phyloP scores from a whole-genome alignment of 2,329 filamentous ascomycete species.

The Trichoderma pleuroti region DNA sequence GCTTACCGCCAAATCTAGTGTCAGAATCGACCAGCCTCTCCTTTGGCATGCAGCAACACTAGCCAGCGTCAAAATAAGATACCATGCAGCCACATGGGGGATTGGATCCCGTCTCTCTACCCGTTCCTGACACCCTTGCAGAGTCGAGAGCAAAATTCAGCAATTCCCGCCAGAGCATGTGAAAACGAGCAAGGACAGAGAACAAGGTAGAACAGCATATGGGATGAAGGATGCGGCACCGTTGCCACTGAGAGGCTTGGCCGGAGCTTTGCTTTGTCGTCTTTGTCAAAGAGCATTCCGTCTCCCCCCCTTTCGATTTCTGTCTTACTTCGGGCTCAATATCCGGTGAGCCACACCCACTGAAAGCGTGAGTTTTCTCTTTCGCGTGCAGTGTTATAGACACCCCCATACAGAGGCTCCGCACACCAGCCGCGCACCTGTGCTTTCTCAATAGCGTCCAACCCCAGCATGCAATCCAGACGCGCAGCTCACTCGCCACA shows the following conservation, averaged over 20 bases:
- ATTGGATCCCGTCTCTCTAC: neutral
- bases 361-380: neutral
- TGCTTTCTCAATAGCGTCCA: neutral
- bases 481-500: constrained; percentile 18
- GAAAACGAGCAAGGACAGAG: neutral
- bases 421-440: constrained; percentile 7
- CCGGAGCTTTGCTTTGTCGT: neutral
- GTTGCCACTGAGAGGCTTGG: neutral
- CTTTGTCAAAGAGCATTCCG: neutral
- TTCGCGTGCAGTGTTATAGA: neutral
- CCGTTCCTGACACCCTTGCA: neutral
- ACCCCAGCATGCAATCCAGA: neutral
- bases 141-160: neutral
- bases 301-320: neutral
- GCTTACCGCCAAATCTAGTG: constrained; percentile 3
- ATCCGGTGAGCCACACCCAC: constrained; percentile 16
- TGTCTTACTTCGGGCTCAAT: constrained; percentile 15
- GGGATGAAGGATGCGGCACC: neutral
- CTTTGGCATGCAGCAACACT: neutral
- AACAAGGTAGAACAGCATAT: neutral
- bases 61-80: neutral
- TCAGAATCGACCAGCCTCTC: neutral
- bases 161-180: neutral
- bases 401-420: constrained; percentile 5
- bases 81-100: neutral